Base-by-base conservation (phyloP, 805 yeast species). In the Hanseniaspora clermontiae region DNA sequence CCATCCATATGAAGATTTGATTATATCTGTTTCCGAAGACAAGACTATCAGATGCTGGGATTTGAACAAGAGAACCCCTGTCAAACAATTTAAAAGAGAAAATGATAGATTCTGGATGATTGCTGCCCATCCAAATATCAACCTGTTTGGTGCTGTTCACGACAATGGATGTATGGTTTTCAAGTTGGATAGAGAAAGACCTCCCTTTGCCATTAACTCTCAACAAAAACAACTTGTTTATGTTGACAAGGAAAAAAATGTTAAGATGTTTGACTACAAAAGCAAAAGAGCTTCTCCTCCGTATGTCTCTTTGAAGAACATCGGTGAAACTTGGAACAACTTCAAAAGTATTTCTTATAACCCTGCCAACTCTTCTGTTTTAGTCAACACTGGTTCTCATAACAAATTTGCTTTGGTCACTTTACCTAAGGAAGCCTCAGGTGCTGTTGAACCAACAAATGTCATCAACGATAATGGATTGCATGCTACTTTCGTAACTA, bases 91-190 rank as follows among this genome's bases (percentile, higher is more conserved):
- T 74, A 82, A 90, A 70, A 82, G 97, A 69, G 97, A 90, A 62
- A 79, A 82, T 66, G 97, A 91, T 68, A 80, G 97, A 70, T 90
- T 93, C 72, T 93, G 98, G 98, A 74, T 87, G 63, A 75, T 91
- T 61, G 83, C 90, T 17, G 78, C 87, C 49, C 99, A 93, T 69
- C 97, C 97, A 59, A 74, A 77, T 48, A 84, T 91, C 70, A 93
- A 93, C 70, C 77, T 93, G 65, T 89, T 93, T 73, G 98, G 96
- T 57, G 84, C 96, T 34, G 91, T 95, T 64, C 97, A 91, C 71
- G 98, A 95, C 70, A 78, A 89, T 15, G 99, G 99, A 69, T 95
- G 89, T 34, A 90, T 90, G 95, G 95, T 93, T 51, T 95, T 93
- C 79, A 93, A 93, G 73, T 77, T 93, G 59, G 96, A 88, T 69